These are phyloP conservation scores for Sedum album DNA, from an alignment of 164 flowering plant genomes.

Conservation along the genomic window DNA sequence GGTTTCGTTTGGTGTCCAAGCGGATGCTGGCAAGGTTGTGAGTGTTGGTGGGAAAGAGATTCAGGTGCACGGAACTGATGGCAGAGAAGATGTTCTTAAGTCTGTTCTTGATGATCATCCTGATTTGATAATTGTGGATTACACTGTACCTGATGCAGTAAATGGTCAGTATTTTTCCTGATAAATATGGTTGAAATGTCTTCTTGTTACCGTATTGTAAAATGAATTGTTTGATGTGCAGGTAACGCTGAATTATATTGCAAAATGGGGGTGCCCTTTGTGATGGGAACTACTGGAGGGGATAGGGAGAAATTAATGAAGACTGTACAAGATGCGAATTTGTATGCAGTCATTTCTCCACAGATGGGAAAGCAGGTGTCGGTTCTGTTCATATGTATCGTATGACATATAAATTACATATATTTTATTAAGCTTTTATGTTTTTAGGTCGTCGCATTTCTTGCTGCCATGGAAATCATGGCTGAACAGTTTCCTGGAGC, in stretches of 20 bases:
- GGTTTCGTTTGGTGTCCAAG: conserved; percentile 49
- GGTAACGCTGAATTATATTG: conserved; percentile 76
- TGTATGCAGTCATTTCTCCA: conserved; percentile 85
- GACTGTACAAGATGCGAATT: conserved; percentile 56
- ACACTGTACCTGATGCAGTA: conserved; percentile 77
- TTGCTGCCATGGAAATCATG: conserved; percentile 92
- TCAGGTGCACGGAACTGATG: conserved; percentile 54
- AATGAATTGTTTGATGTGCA: conserved; percentile 18
- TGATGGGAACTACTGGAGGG: conserved; percentile 96
- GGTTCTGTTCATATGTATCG: background rate
- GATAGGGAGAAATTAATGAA: conserved; percentile 58
- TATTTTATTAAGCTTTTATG: background rate
- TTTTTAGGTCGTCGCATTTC: conserved; percentile 84
- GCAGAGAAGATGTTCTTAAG: conserved; percentile 53
- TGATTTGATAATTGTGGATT: conserved; percentile 70
- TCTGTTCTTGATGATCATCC: conserved; percentile 56
- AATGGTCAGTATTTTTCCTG: conserved; percentile 49
- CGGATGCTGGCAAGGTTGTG: conserved; percentile 41
- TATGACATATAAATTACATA: background rate
- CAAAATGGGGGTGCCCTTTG: conserved; percentile 89
- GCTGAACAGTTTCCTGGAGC: conserved; percentile 96
- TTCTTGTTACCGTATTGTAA: too few relatives aligned
- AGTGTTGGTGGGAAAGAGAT: conserved; percentile 58
- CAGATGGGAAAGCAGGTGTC: conserved; percentile 96
- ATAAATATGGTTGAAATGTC: conserved; percentile 22